Conservation (phyloP, 768 basidiomycete species). For the Mycena kentingensis region DNA sequence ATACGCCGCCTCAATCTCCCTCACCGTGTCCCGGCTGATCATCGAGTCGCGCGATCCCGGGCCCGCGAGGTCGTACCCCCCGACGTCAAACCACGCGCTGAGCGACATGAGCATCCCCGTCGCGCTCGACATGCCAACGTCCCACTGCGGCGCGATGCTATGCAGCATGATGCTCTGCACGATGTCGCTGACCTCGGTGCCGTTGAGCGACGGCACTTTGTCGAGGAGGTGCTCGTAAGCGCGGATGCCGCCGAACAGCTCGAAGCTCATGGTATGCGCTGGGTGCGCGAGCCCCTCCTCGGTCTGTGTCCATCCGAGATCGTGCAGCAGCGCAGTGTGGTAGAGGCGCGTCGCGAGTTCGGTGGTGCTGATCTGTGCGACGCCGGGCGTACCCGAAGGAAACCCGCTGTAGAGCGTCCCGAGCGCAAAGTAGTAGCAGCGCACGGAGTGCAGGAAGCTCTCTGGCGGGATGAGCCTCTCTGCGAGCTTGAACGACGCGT, state of each 20-base stretch:
- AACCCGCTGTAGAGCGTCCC: constrained; percentile 20
- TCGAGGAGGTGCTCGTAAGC: constrained; percentile 10
- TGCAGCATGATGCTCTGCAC: constrained; percentile 27
- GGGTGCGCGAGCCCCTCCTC: constrained; percentile 4
- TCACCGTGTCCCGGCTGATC: constrained; percentile 17
- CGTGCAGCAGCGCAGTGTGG: constrained; percentile 10
- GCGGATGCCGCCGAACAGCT: constrained; percentile 14
- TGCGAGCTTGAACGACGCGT: constrained; percentile 17
- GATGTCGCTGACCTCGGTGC: constrained; percentile 20
- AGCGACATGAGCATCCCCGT: constrained; percentile 18
- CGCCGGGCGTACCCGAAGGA: constrained; percentile 20
- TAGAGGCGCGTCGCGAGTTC: constrained; percentile 16
- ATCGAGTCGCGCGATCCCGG: constrained; percentile 14
- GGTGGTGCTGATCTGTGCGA: constrained; percentile 17
- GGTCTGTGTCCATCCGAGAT: constrained; percentile 8
- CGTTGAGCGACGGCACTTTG: constrained; percentile 3
- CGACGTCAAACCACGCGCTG: constrained; percentile 19
- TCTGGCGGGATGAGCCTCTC: constrained; percentile 12
- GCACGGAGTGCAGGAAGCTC: constrained; percentile 18
- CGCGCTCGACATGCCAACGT: constrained; percentile 20
- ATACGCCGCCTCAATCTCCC: constrained; percentile 25
- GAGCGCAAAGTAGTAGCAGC: constrained; percentile 23
- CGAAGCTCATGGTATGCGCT: constrained; percentile 13
- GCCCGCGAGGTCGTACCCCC: constrained; percentile 16
- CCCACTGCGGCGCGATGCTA: constrained; percentile 10